Evolutionary conservation across 1,284 basidiomycete genomes (phyloP).

Genomic region (Marasmius tenuissimus): DNA sequence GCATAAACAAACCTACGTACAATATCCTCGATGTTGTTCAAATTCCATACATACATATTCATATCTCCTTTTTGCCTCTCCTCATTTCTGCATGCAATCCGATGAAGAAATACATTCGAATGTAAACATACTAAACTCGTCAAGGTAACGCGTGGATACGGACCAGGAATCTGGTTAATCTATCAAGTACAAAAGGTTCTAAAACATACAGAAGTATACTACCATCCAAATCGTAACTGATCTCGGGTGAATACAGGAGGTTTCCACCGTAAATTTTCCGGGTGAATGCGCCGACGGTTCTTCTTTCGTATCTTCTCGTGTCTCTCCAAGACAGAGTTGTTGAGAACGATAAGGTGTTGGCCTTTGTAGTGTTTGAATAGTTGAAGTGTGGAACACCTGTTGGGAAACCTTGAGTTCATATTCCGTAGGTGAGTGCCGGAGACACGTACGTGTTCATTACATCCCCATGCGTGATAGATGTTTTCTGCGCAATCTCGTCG

Average conservation of each 20-base stretch:
- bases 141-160: too few relatives aligned
- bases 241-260: constrained; percentile 91
- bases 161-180: too few relatives aligned
- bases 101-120: too few relatives aligned
- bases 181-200: neutral
- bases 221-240: constrained; percentile 88
- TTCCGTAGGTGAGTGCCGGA: constrained; percentile 10
- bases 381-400: constrained; percentile 89
- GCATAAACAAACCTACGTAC: too few relatives aligned
- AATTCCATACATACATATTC: too few relatives aligned
- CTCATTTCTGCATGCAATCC: too few relatives aligned
- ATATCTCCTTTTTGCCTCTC: too few relatives aligned
- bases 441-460: constrained; percentile 93
- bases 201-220: constrained; percentile 19
- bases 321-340: constrained; percentile 89
- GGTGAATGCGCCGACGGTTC: constrained; percentile 76
- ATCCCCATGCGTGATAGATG: constrained; percentile 95
- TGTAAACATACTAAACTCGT: too few relatives aligned
- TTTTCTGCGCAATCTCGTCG: constrained; percentile 96
- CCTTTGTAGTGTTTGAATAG: constrained; percentile 97
- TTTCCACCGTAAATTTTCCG: constrained; percentile 88
- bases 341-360: constrained; percentile 91
- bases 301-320: constrained; percentile 86
- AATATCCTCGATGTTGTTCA: too few relatives aligned
- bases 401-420: neutral